Evolutionary conservation across 768 basidiomycete genomes (phyloP).

Genomic region (Boletus coccyginus): DNA sequence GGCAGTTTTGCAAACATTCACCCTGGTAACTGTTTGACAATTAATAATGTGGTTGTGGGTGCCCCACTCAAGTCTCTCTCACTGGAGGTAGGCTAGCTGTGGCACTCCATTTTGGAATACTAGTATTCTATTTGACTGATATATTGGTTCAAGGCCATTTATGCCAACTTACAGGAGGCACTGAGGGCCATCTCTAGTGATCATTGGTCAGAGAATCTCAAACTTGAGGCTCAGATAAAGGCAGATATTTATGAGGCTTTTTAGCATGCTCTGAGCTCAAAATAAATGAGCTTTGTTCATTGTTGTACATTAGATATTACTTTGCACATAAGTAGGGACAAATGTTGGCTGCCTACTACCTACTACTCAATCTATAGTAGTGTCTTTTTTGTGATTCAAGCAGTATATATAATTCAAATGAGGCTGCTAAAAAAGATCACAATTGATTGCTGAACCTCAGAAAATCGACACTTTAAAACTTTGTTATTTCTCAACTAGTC

Average conservation of each 20-base stretch:
- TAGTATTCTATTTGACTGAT: background rate
- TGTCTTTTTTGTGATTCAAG: background rate
- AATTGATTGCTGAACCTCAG: background rate
- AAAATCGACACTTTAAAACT: background rate
- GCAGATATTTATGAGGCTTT: slow-evolving; percentile 95
- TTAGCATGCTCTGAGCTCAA: slow-evolving; percentile 72
- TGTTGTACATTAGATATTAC: too few species aligned
- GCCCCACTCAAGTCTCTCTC: slow-evolving; percentile 91
- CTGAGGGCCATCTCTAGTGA: slow-evolving; percentile 68
- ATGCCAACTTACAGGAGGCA: slow-evolving; percentile 86
- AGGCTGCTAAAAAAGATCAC: too few species aligned
- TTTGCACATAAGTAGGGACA: too few species aligned
- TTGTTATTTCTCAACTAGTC: background rate
- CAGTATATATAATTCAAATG: too few species aligned
- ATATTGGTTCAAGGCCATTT: slow-evolving; percentile 64
- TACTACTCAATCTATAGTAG: too few species aligned
- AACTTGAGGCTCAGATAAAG: slow-evolving; percentile 89
- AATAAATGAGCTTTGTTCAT: slow-evolving; percentile 28
- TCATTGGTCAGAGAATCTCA: slow-evolving; percentile 74
- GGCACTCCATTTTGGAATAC: background rate
- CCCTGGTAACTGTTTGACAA: slow-evolving; percentile 91
- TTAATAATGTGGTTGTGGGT: slow-evolving; percentile 92
- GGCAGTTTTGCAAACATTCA: slow-evolving; percentile 98
- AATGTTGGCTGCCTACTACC: too few species aligned
- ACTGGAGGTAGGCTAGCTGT: slow-evolving; percentile 58